Evolutionary conservation across 2,329 filamentous ascomycete species (phyloP), one percentile per base, ranked within the genome.

Genomic region (Talaromyces sp.): DNA sequence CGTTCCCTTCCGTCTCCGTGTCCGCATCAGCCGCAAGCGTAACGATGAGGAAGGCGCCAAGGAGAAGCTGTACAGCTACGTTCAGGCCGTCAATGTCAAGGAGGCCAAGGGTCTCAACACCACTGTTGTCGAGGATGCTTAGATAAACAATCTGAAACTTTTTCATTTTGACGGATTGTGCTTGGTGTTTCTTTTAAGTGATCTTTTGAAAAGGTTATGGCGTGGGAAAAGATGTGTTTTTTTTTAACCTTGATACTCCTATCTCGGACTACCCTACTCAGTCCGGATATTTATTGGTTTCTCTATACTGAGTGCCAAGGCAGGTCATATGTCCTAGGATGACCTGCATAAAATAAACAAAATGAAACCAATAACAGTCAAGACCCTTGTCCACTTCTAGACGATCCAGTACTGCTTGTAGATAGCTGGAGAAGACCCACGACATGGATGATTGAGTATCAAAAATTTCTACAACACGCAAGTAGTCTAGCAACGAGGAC

Each of bases 41-140:
- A 99, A 99, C 86, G 95, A 99, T 83, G 95, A 98, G 88, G 95
- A 99, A 86, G 92, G 92, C 78, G 95, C 96, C 82, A 97, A 97
- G 88, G 92, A 99, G 89, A 97, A 96, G 89, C 90, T 99, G 73
- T 99, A 98, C 90, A 95, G 91, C 83, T 97, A 97, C 85, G 95
- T 99, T 75, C 94, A 99, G 89, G 95, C 95, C 76, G 95, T 99
- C 82, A 97, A 97, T 84, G 93, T 98, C 81, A 97, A 98, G 92
- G 91, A 96, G 85, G 89, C 93, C 83, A 98, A 97, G 92, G 94
- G 95, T 83, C 90, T 99, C 75, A 88, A 91, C 80, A 99, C 95
- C 74, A 88, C 90, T 76, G 87, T 96, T 77, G 94, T 99, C 69
- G 87, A 89, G 79, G 86, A 88, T 56, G 65, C 65, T 57, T 66